phyloP scores from a whole-genome alignment of 2,329 filamentous ascomycete species.

The Trichoderma polysporum region DNA sequence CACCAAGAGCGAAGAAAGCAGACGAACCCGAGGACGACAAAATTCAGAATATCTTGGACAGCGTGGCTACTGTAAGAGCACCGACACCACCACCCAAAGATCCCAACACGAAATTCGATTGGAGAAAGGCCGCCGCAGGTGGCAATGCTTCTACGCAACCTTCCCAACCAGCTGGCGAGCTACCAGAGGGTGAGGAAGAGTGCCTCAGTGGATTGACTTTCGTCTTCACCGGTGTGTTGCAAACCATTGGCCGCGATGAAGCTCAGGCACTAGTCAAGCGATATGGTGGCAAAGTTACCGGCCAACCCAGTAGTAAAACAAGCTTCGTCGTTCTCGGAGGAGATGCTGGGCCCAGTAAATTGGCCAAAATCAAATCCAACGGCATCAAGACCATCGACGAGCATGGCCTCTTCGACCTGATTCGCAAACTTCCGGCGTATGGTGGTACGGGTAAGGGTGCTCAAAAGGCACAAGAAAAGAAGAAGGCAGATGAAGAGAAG shows the following conservation, averaged over 20 bases:
- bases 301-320: slow-evolving; percentile 85
- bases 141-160: slow-evolving; percentile 62
- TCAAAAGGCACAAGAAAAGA: slow-evolving; percentile 80
- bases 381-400: slow-evolving; percentile 92
- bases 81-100: slow-evolving; percentile 79
- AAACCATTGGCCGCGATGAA: slow-evolving; percentile 79
- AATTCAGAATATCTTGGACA: slow-evolving; percentile 77
- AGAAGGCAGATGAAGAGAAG: slow-evolving; percentile 79
- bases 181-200: slow-evolving; percentile 82
- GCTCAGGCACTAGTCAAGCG: slow-evolving; percentile 83
- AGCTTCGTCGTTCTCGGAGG: slow-evolving; percentile 87
- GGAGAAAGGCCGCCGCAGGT: slow-evolving; percentile 58
- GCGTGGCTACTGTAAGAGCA: slow-evolving; percentile 77
- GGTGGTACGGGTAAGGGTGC: slow-evolving; percentile 88
- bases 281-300: slow-evolving; percentile 89
- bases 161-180: slow-evolving; percentile 62
- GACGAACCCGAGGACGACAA: slow-evolving; percentile 68
- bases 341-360: slow-evolving; percentile 91
- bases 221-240: slow-evolving; percentile 89
- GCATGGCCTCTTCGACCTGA: slow-evolving; percentile 84
- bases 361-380: slow-evolving; percentile 77
- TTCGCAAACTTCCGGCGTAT: slow-evolving; percentile 75
- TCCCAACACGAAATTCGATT: slow-evolving; percentile 76
- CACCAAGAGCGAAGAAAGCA: slow-evolving; percentile 63
- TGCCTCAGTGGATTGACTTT: slow-evolving; percentile 88